Evolutionary conservation across 768 basidiomycete species (phyloP), one percentile per base, ranked within the genome.

Genomic region (Asterophora lycoperdoides): DNA sequence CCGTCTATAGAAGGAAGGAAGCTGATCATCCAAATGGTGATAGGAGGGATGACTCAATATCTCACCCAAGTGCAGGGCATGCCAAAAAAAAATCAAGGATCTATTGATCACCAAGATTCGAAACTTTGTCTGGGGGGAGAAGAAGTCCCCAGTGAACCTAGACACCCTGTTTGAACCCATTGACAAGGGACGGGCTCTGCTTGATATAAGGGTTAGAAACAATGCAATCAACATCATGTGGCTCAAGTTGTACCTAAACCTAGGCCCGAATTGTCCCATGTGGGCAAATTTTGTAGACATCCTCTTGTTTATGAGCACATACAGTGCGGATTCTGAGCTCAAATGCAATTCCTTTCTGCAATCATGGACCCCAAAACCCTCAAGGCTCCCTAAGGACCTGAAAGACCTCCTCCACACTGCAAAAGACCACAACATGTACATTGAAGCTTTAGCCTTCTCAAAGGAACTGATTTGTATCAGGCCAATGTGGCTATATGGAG

Each of bases 11-110:
- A 66, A 33, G 68, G 68, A 0, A 29, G 58, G 37, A 13, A 46
- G 0, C 49, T 58, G 0, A 57, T 68, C 2, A 33, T 61, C 1
- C 56, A 61, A 19, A 64, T 68, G 56, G 56, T 54, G 3, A 46
- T 68, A 0, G 68, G 63, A 0, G 65, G 67, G 0, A 59, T 59
- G 36, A 69, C 69, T 0, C 70, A 72, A 47, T 74, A 68, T 58
- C 56, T 68, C 0, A 59, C 67, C 0, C 43, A 57, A 43, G 69
- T 68, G 0, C 71, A 74, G 53, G 68, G 67, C 0, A 73, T 74
- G 69, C 70, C 70, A 0, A 23, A 52, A 15, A n/a, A 8, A 35
- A 0, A 52, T 66, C 0, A 58, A 58, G 14, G 54, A 55, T 6
- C 23, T 23, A 3, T 6, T 23, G n/a, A n/a, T n/a, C n/a, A 3